Evolutionary conservation across 495 filamentous ascomycete genomes (phyloP).

Genomic region (Acidomyces sp.): DNA sequence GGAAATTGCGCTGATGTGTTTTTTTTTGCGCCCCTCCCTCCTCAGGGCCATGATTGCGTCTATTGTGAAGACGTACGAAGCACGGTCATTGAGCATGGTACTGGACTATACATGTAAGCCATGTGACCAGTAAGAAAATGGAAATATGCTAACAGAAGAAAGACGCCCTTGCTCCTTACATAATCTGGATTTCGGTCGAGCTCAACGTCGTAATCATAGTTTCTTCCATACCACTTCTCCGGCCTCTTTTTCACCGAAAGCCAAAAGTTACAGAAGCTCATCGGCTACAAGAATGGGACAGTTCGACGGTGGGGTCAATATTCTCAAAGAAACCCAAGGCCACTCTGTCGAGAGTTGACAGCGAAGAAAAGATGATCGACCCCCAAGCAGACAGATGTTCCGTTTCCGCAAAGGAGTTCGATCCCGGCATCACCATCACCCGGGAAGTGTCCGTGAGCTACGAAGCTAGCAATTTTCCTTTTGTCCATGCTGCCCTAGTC

Average conservation of each 20-base stretch:
- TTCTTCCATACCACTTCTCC: constrained; percentile 13
- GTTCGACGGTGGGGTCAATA: constrained; percentile 8
- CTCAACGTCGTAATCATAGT: constrained; percentile 26
- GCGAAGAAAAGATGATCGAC: constrained; percentile 9
- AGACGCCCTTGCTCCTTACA: constrained; percentile 13
- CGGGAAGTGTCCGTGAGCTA: constrained; percentile 12
- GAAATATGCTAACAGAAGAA: not conserved
- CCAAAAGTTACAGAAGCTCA: not conserved
- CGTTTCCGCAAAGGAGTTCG: not conserved
- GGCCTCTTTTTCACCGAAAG: constrained; percentile 10
- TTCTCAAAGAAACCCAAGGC: constrained; percentile 11
- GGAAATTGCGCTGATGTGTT: no score
- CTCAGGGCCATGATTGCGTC: constrained; percentile 19
- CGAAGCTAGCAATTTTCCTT: constrained; percentile 6
- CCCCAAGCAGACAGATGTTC: not conserved
- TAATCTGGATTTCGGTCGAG: constrained; percentile 19
- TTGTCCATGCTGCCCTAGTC: constrained; percentile 18
- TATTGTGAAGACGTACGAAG: constrained; percentile 20
- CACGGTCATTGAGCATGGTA: constrained; percentile 2
- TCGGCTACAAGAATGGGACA: constrained; percentile 2
- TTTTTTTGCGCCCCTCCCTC: no score
- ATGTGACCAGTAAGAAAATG: not conserved
- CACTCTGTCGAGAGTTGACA: constrained; percentile 5
- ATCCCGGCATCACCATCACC: constrained; percentile 8
- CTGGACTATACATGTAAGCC: constrained; percentile 15